These are phyloP conservation scores for Russula griseocarnosa DNA, from an alignment of 768 basidiomycete genomes.

Conservation along the genomic window DNA sequence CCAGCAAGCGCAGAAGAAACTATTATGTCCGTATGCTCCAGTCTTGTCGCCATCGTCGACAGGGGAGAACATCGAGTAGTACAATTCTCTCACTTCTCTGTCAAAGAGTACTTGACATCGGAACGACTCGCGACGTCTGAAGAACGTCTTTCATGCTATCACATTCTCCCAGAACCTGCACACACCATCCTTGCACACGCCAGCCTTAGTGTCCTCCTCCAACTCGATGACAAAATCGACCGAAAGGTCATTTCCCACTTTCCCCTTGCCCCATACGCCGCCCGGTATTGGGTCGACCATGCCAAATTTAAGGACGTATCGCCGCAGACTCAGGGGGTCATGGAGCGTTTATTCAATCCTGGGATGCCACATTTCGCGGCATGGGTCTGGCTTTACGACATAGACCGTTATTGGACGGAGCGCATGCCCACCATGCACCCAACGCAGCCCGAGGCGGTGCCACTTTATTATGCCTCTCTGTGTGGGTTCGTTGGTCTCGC, in stretches of 20 bases:
- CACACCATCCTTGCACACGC: slow-evolving; percentile 8
- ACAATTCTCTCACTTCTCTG: slow-evolving; percentile 9
- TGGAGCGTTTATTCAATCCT: slow-evolving; percentile 6
- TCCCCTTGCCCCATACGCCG: too few species aligned
- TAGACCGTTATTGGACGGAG: slow-evolving; percentile 1
- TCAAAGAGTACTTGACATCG: slow-evolving; percentile 23
- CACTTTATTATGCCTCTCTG: slow-evolving; percentile 11
- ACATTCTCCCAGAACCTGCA: background rate
- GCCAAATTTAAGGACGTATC: background rate
- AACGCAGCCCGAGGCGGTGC: background rate
- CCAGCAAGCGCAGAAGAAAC: too few species aligned
- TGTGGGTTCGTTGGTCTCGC: slow-evolving; percentile 10
- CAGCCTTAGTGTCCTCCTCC: slow-evolving; percentile 11
- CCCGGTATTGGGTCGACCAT: slow-evolving; percentile 13
- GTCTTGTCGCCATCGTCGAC: too few species aligned
- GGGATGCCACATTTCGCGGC: background rate
- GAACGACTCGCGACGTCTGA: background rate
- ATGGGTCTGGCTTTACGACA: slow-evolving; percentile 15
- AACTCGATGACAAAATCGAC: background rate
- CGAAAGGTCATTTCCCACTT: background rate
- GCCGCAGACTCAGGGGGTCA: background rate
- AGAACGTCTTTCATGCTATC: slow-evolving; percentile 9
- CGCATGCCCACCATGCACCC: background rate
- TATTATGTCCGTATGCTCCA: too few species aligned
- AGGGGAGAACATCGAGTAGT: background rate